Evolutionary conservation across 805 yeast genomes (phyloP).

Genomic region (Metschnikowia hibisci): DNA sequence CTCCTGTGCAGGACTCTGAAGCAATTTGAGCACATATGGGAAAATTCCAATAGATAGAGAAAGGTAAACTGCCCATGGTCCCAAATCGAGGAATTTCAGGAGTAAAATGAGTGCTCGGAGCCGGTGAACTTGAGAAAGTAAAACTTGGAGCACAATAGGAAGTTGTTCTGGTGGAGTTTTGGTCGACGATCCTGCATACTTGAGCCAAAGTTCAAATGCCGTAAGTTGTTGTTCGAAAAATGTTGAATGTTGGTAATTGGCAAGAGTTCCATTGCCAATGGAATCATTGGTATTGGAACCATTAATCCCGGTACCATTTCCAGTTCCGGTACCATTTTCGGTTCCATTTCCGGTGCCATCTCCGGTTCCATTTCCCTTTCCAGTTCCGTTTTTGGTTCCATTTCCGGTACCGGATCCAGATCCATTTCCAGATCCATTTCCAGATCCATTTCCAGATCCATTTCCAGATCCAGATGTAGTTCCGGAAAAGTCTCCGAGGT

Average conservation of each 20-base stretch:
- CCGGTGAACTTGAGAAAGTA: slow-evolving; percentile 90
- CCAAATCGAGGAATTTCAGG: slow-evolving; percentile 84
- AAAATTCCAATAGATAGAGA: slow-evolving; percentile 93
- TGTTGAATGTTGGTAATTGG: slow-evolving; percentile 80
- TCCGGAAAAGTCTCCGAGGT: background rate
- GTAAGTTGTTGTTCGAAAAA: slow-evolving; percentile 95
- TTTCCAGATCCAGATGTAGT: background rate
- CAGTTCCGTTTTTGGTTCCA: too few relatives aligned
- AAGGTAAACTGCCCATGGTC: slow-evolving; percentile 96
- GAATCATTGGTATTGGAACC: too few relatives aligned
- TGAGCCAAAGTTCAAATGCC: slow-evolving; percentile 94
- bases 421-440: too few relatives aligned
- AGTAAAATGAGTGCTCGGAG: slow-evolving; percentile 80
- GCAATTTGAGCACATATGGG: slow-evolving; percentile 84
- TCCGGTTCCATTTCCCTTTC: too few relatives aligned
- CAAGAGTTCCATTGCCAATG: slow-evolving; percentile 14
- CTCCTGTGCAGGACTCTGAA: slow-evolving; percentile 95
- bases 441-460: too few relatives aligned
- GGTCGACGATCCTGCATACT: slow-evolving; percentile 75
- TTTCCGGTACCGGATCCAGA: too few relatives aligned
- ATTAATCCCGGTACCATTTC: too few relatives aligned
- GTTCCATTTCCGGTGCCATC: too few relatives aligned
- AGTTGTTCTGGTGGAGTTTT: slow-evolving; percentile 90
- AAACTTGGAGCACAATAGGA: slow-evolving; percentile 89
- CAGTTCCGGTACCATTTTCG: too few relatives aligned